phyloP scores from a whole-genome alignment of 2,329 filamentous ascomycete genomes.

The Escovopsis sp. region DNA sequence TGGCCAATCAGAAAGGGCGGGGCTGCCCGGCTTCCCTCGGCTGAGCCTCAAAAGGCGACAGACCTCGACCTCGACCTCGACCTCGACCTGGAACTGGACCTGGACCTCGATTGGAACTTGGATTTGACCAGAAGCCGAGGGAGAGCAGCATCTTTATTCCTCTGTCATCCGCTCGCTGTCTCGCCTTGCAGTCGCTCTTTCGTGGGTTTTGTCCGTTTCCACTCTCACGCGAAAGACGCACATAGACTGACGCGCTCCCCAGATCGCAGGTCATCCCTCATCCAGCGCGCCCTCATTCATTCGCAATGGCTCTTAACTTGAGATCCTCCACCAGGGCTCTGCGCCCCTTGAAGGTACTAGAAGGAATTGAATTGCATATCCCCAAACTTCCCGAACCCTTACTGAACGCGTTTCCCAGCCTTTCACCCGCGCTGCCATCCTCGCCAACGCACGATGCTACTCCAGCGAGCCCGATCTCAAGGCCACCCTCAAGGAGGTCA shows the following conservation, averaged over 20 bases:
- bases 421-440: conserved; percentile 16
- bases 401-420: conserved; percentile 10
- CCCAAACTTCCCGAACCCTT: not conserved
- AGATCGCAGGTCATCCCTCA: too few relatives aligned
- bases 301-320: conserved; percentile 48
- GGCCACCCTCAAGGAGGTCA: conserved; percentile 64
- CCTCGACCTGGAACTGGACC: too few relatives aligned
- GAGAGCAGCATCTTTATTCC: too few relatives aligned
- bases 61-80: not conserved
- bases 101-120: too few relatives aligned
- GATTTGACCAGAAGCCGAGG: too few relatives aligned
- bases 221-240: too few relatives aligned
- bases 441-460: conserved; percentile 39
- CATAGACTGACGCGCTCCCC: too few relatives aligned
- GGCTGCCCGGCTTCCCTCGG: conserved; percentile 20
- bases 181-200: too few relatives aligned
- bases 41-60: conserved; percentile 11
- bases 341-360: conserved; percentile 46
- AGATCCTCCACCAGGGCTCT: conserved; percentile 48
- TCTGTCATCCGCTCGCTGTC: too few relatives aligned
- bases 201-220: too few relatives aligned
- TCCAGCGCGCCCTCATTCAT: too few relatives aligned
- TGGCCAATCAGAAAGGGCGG: conserved; percentile 15
- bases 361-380: not conserved
- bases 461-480: conserved; percentile 83